Conservation (phyloP, 208 protist species). For the Blastocrithidia nonstop region DNA sequence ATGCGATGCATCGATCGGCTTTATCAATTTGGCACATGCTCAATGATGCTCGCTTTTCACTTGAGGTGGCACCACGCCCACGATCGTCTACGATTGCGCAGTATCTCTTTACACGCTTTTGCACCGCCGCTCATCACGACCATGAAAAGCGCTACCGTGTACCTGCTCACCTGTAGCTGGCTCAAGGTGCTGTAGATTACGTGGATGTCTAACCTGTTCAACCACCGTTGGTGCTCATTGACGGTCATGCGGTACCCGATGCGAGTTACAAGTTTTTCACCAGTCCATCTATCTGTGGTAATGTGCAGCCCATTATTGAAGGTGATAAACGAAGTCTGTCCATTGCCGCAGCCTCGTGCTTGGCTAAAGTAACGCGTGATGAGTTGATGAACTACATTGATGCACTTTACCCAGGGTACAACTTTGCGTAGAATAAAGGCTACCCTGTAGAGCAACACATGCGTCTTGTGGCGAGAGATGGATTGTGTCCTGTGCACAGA, state of each 20-base stretch:
- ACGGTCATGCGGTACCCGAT: slow-evolving; percentile 63
- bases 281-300: slow-evolving; percentile 21
- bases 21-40: slow-evolving; percentile 72
- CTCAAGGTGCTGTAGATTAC: slow-evolving; percentile 44
- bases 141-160: slow-evolving; percentile 42
- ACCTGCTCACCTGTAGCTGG: slow-evolving; percentile 44
- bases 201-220: slow-evolving; percentile 68
- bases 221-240: slow-evolving; percentile 71
- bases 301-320: slow-evolving; percentile 71
- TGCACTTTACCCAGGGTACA: slow-evolving; percentile 60
- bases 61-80: slow-evolving; percentile 57
- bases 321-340: slow-evolving; percentile 76
- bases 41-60: slow-evolving; percentile 62
- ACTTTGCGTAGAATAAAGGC: slow-evolving; percentile 69
- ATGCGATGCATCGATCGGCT: slow-evolving; percentile 69
- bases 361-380: slow-evolving; percentile 80
- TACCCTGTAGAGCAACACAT: slow-evolving; percentile 84
- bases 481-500: slow-evolving; percentile 64
- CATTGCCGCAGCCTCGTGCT: slow-evolving; percentile 77
- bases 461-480: slow-evolving; percentile 40
- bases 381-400: slow-evolving; percentile 74
- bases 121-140: slow-evolving; percentile 52
- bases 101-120: slow-evolving; percentile 75
- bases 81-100: slow-evolving; percentile 49
- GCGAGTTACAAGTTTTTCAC: slow-evolving; percentile 50